Base-by-base conservation (phyloP, 305 asterid genomes). In the Fraxinus albicans region DNA sequence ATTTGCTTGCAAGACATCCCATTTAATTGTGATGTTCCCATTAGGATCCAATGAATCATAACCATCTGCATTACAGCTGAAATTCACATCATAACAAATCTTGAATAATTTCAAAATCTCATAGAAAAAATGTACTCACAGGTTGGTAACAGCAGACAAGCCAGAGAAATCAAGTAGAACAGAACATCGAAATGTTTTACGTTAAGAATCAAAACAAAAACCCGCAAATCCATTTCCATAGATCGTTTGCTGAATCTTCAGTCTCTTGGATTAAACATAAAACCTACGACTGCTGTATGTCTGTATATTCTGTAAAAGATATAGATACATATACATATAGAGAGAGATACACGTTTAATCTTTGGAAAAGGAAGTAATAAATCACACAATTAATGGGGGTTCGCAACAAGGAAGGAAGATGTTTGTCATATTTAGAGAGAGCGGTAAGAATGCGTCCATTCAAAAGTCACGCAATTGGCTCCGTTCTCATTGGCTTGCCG, bases 11-110 rank as follows among this genome's bases (percentile, higher is more conserved):
- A 90, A 27, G 73, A 95, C 83, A 83, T 95, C 99, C 99, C 99
- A 95, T 84, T 86, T 86, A 81, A 95, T 86, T 0, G 97, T 94
- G 75, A 94, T 82, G 89, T 94, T 91, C 74, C 98, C 98, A 69
- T 86, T 81, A 0, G 99, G 99, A 90, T 95, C 99, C 92, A 95
- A 77, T 17, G 94, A 86, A 89, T 94, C 99, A 81, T 89, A 95
- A 8, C 91, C 96, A 90, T 90, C 98, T 93, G 96, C 95, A 92
- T 81, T 79, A 83, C 83, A 88, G 87, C 91, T 88, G 89, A 89
- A 89, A 83, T 83, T 89, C 87, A 88, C 88, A 90, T 92, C 84
- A 88, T 76, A 76, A 81, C 81, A 82, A 74, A 63, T 79, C 17
- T n/a, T 5, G 35, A 75, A 82, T 17, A 25, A 34, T n/a, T 12